phyloP scores from a whole-genome alignment of 257 asterid genomes.

The Haberlea rhodopensis region DNA sequence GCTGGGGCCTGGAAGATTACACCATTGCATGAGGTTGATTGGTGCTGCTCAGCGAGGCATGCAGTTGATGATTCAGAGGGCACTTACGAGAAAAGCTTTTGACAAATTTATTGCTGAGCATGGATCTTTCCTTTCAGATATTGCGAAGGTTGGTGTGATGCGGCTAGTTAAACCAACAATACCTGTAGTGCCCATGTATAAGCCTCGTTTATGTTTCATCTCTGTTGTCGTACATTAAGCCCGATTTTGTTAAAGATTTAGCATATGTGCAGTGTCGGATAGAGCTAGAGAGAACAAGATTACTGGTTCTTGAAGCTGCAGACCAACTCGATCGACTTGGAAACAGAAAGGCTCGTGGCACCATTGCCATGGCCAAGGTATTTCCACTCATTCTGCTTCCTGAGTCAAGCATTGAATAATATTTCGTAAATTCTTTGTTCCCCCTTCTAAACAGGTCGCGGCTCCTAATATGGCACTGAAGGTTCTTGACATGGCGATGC shows the following conservation, averaged over 20 bases:
- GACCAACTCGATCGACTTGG: constrained; percentile 88
- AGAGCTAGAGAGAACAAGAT: constrained; percentile 75
- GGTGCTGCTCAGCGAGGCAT: constrained; percentile 98
- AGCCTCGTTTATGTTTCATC: not conserved
- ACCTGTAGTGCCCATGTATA: not conserved
- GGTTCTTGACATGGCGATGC: constrained; percentile 93
- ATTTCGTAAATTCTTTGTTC: not conserved
- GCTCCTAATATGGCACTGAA: constrained; percentile 87
- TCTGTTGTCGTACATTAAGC: not conserved
- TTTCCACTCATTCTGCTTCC: not conserved
- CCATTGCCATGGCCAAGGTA: constrained; percentile 97
- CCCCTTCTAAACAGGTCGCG: constrained; percentile 54
- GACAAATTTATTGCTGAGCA: constrained; percentile 82
- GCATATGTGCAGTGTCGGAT: constrained; percentile 65
- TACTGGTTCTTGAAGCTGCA: constrained; percentile 93
- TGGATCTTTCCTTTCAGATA: constrained; percentile 87
- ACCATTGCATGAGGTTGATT: constrained; percentile 95
- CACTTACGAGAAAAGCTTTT: constrained; percentile 66
- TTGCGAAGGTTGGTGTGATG: constrained; percentile 58
- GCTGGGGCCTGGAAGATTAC: constrained; percentile 94
- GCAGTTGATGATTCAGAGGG: constrained; percentile 85
- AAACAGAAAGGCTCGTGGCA: constrained; percentile 75
- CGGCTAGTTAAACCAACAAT: constrained; percentile 4
- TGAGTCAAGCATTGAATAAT: not conserved
- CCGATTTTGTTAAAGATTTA: not conserved